Conservation (phyloP, 208 protist genomes). For the Novymonas esmeraldas region DNA sequence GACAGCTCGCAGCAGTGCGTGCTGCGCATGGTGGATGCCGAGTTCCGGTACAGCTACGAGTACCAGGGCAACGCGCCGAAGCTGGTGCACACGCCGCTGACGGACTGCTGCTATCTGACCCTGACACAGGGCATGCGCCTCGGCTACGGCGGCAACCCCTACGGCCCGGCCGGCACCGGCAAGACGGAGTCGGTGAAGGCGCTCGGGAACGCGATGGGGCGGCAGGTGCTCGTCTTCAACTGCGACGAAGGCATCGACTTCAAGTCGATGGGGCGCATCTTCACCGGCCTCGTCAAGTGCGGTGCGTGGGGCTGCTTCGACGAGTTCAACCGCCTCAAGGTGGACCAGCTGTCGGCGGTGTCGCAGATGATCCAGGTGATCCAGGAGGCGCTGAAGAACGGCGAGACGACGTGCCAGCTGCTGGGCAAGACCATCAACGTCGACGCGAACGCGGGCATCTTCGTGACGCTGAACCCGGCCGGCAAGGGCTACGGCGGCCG, state of each 20-base stretch:
- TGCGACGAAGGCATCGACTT: constrained; percentile 99
- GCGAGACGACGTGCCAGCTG: constrained; percentile 84
- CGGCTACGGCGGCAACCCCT: constrained; percentile 98
- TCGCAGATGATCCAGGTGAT: constrained; percentile 99
- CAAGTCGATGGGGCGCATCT: constrained; percentile 99
- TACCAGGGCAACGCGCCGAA: constrained; percentile 98
- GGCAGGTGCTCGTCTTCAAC: constrained; percentile 99
- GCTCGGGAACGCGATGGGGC: constrained; percentile 96
- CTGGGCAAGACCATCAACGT: constrained; percentile 94
- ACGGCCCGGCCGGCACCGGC: constrained; percentile 98
- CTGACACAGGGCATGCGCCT: constrained; percentile 98
- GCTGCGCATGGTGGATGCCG: constrained; percentile 94
- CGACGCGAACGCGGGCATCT: constrained; percentile 97
- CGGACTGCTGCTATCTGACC: constrained; percentile 98
- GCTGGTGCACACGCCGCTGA: constrained; percentile 98
- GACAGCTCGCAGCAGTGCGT: constrained; percentile 64
- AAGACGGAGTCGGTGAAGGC: constrained; percentile 99
- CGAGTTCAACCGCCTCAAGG: constrained; percentile 99
- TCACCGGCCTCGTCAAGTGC: constrained; percentile 98
- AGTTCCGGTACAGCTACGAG: constrained; percentile 98
- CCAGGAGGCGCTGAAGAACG: constrained; percentile 96
- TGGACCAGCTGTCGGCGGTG: constrained; percentile 98
- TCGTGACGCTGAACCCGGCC: constrained; percentile 98
- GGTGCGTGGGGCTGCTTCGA: constrained; percentile 99
- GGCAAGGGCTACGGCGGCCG: constrained; percentile 98